Base-by-base conservation (phyloP, 352 stramenopile genomes). In the Peronospora tabacina region DNA sequence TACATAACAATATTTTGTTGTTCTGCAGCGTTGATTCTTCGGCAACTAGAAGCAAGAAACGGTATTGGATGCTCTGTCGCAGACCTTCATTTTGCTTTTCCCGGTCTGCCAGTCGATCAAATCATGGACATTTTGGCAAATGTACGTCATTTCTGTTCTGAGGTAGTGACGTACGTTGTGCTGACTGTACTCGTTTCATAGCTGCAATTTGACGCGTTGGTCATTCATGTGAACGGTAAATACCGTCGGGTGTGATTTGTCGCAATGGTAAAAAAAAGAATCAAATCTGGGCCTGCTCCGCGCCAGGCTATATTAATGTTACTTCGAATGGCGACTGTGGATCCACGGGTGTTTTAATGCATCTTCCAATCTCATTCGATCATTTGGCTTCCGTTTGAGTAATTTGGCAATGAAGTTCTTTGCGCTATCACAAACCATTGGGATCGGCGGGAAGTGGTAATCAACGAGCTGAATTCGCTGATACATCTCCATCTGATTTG, bases 401-500 rank as follows among this genome's bases (percentile, higher is more conserved):
- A 90, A 53, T 7, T 60, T 59, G 24, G 50, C 36, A 44, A 91
- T 87, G 48, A 91, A 91, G 22, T 46, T 68, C 46, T 80, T 85
- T 9, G 80, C 80, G 2, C 37, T 62, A 5, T 70, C 59, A 7
- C 75, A 87, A 33, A 91, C 43, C n/a, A 39, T 41, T 7, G 68
- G 72, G 13, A 44, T 66, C 16, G 56, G 49, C 3, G 80, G 75
- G 28, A 88, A 90, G 12, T 63, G 34, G 49, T 83, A 87, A 12
- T 85, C 64, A 7, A 74, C 68, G 13, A 63, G 52, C 43, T 76
- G 61, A 46, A 88, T 88, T 40, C 70, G 69, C 65, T 84, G 83
- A 63, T 85, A 88, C 80, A 88, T 88, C 24, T 90, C 80, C 61
- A 82, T 72, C 56, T 86, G 70, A 30, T 88, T 88, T 39, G 85